Evolutionary conservation across 2,329 filamentous ascomycete species (phyloP), one percentile per base, ranked within the genome.

Genomic region (Simplicillium sp.): DNA sequence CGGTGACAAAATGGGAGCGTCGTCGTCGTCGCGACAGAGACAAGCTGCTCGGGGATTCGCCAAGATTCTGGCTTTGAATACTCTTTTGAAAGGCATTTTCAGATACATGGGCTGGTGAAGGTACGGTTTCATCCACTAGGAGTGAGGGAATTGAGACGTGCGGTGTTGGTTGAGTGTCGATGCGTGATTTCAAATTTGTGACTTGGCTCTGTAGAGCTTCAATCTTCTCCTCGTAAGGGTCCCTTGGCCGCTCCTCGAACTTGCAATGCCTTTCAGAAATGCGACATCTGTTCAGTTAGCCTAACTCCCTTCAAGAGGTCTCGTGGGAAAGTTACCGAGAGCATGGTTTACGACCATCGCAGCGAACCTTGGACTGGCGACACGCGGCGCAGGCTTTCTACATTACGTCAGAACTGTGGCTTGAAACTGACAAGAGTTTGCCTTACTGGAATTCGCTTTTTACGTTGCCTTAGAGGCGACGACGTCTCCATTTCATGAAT

Each of bases 311-410:
- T 15, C 17, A 9, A 31, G 6, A 31, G 29, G 11, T 16, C 8
- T 20, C 3, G 11, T 7, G 14, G 7, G 17, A 13, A 14, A 31
- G 34, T 25, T 41, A 53, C 53, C 54, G 44, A 29, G 53, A 52
- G 36, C 54, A 55, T 13, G 54, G 54, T 5, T 48, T 44, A 15
- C 47, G 45, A 7, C 46, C 52, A 35, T 55, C 49, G 28, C 54
- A 56, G 29, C 39, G 16, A 39, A 52, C 53, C 44, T 56, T 56
- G 35, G 52, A 51, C n/a, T 44, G 45, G 3, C 54, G 50, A 36
- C 54, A 56, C 8, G 51, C 44, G 18, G 41, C 46, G 29, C 54
- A 56, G 11, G 54, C 51, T 39, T 50, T 54, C 54, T 56, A 38
- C 4, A n/a, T 4, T 12, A 3, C 25, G 6, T 16, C 12, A 31